Evolutionary conservation across 768 basidiomycete species (phyloP).

Genomic region (Inosperma sp.): DNA sequence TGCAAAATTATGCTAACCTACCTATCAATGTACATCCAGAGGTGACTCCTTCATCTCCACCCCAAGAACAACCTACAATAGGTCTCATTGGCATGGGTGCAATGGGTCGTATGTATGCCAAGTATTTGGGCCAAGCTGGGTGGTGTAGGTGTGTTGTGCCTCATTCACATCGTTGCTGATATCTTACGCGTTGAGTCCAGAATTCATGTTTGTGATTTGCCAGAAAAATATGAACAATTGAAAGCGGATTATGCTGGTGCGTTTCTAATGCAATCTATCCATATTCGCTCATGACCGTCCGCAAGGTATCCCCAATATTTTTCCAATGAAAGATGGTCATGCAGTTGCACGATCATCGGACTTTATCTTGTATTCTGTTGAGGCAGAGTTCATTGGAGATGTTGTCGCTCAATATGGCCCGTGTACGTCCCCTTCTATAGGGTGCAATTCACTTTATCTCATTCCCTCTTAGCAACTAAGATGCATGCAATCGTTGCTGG

Average conservation of each 20-base stretch:
- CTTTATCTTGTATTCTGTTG: slow-evolving; percentile 92
- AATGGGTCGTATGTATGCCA: slow-evolving; percentile 95
- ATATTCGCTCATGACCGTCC: too few relatives aligned
- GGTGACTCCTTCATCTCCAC: slow-evolving; percentile 31
- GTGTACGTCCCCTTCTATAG: slow-evolving; percentile 48
- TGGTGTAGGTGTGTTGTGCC: slow-evolving; percentile 66
- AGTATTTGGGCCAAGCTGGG: slow-evolving; percentile 68
- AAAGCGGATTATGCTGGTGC: slow-evolving; percentile 57
- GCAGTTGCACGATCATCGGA: slow-evolving; percentile 85
- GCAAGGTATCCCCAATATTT: slow-evolving; percentile 61
- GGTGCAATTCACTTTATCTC: neutral
- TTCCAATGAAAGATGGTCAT: slow-evolving; percentile 75
- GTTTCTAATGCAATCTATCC: slow-evolving; percentile 8
- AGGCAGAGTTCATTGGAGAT: slow-evolving; percentile 77
- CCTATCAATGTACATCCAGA: slow-evolving; percentile 29
- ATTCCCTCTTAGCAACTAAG: slow-evolving; percentile 67
- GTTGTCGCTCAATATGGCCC: slow-evolving; percentile 91
- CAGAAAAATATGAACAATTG: slow-evolving; percentile 64
- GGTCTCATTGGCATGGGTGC: slow-evolving; percentile 97
- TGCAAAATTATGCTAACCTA: slow-evolving; percentile 15
- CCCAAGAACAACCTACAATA: slow-evolving; percentile 61
- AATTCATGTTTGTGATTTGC: slow-evolving; percentile 86
- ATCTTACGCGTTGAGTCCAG: slow-evolving; percentile 36
- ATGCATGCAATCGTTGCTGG: slow-evolving; percentile 88
- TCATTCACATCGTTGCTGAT: slow-evolving; percentile 1